Conservation (phyloP, 192 early-diverging fungal genomes). For the Podila clonocystis region DNA sequence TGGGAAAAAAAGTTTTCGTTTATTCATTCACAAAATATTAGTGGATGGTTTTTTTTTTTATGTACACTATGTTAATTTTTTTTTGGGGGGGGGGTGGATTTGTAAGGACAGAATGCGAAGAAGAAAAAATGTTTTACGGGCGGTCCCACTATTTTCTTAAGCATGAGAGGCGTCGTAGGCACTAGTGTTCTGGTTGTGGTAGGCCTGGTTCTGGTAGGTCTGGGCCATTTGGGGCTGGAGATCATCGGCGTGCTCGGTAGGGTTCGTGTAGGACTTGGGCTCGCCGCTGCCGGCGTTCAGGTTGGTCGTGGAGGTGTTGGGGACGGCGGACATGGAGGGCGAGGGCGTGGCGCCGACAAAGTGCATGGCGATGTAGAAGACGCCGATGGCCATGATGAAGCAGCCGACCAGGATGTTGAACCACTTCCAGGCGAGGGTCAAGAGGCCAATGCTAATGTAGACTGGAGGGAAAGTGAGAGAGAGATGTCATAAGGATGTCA, state of each 20-base stretch:
- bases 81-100: too few relatives aligned
- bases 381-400: conserved; percentile 27
- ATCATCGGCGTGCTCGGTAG: neutral
- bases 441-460: conserved; percentile 16
- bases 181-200: neutral
- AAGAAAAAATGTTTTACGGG: too few relatives aligned
- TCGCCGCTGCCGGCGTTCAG: neutral
- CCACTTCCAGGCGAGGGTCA: conserved; percentile 31
- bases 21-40: too few relatives aligned
- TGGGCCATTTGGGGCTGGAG: neutral
- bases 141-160: too few relatives aligned
- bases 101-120: too few relatives aligned
- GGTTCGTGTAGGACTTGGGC: neutral
- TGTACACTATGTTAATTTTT: too few relatives aligned
- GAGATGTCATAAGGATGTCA: neutral
- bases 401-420: conserved; percentile 41
- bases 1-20: too few relatives aligned
- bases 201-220: neutral
- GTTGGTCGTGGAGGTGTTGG: conserved; percentile 3
- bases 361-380: conserved; percentile 39
- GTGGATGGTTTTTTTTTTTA: too few relatives aligned
- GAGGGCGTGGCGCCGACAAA: conserved; percentile 30
- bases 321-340: conserved; percentile 38
- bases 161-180: too few relatives aligned
- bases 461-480: neutral